phyloP scores from a whole-genome alignment of 2,329 filamentous ascomycete genomes.

The Sporothrix pallida region DNA sequence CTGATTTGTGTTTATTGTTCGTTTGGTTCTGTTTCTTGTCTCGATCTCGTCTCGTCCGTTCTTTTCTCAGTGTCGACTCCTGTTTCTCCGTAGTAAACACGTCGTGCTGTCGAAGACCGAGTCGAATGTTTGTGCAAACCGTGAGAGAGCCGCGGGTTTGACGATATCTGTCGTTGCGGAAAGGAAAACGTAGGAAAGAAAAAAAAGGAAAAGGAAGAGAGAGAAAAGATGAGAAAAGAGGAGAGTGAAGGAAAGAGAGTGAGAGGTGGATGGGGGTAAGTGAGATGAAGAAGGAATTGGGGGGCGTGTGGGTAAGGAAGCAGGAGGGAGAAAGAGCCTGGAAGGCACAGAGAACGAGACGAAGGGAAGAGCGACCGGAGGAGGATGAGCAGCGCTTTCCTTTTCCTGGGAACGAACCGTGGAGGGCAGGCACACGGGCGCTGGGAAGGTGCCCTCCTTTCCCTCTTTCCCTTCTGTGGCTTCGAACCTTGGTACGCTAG shows the following conservation, averaged over 20 bases:
- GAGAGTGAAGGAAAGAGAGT: not conserved
- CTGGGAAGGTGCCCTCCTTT: not conserved
- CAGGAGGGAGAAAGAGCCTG: not conserved
- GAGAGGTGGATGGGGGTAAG: not conserved
- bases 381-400: conserved; percentile 1
- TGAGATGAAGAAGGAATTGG: conserved; percentile 27
- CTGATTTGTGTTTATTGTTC: not conserved
- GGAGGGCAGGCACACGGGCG: conserved; percentile 8
- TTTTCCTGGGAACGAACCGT: conserved; percentile 23
- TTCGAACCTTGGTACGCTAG: conserved; percentile 23
- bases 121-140: not conserved
- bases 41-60: too few species aligned
- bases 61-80: not conserved
- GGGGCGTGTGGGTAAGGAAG: conserved; percentile 27
- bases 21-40: not conserved
- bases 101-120: not conserved
- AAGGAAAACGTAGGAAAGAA: not conserved
- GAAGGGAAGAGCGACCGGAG: not conserved
- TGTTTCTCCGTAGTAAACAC: not conserved
- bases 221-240: not conserved
- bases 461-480: not conserved
- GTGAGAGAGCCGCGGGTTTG: conserved; percentile 14
- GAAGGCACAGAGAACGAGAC: not conserved
- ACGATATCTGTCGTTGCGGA: not conserved
- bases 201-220: not conserved